Evolutionary conservation across 140 eudicot genomes (phyloP).

Genomic region (Stevia rebaudiana): DNA sequence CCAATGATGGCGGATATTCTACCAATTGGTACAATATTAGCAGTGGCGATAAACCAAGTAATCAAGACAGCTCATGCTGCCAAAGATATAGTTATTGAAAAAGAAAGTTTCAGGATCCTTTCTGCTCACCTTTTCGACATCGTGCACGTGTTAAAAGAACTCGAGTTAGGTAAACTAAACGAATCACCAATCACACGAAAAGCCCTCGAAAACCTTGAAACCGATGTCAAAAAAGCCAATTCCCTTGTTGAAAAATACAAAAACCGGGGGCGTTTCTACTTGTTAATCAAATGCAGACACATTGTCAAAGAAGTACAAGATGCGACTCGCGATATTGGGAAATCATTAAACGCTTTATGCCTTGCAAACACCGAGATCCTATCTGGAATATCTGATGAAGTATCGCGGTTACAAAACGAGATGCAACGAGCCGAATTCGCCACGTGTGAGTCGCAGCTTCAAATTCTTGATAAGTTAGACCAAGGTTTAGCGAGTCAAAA

Average conservation of each 20-base stretch:
- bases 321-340: constrained; percentile 53
- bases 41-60: constrained; percentile 46
- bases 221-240: constrained; percentile 49
- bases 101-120: constrained; percentile 52
- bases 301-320: constrained; percentile 65
- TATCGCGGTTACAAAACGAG: constrained; percentile 44
- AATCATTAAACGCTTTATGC: constrained; percentile 39
- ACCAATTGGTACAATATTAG: constrained; percentile 52
- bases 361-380: constrained; percentile 43
- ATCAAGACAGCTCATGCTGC: constrained; percentile 64
- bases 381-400: constrained; percentile 49
- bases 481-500: constrained; percentile 44
- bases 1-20: constrained; percentile 43
- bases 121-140: constrained; percentile 51
- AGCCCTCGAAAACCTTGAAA: constrained; percentile 57
- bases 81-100: constrained; percentile 46
- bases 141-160: constrained; percentile 45
- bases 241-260: constrained; percentile 52
- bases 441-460: constrained; percentile 38
- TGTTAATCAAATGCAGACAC: constrained; percentile 49
- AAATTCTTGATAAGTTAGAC: constrained; percentile 42
- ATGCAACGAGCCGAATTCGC: constrained; percentile 60
- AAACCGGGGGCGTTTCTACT: constrained; percentile 52
- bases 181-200: constrained; percentile 48
- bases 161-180: constrained; percentile 36